Conservation (phyloP, 345 rosid species). For the Acer saccharum region DNA sequence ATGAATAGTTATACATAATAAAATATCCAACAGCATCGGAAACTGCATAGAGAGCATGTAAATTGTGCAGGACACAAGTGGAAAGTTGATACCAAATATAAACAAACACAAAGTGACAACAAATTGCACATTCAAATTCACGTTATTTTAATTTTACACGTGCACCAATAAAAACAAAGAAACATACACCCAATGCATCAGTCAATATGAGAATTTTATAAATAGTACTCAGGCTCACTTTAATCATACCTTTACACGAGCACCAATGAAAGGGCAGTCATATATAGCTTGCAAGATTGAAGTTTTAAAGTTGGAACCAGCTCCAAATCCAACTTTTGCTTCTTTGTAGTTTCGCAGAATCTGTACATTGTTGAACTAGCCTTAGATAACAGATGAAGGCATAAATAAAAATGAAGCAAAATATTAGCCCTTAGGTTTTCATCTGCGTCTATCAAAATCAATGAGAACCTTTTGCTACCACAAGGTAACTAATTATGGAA, state of each 20-base stretch:
- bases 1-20: not conserved
- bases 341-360: conserved; percentile 62
- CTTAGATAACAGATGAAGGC: conserved; percentile 17
- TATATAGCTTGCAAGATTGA: conserved; percentile 68
- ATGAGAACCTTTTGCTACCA: not conserved
- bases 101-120: not conserved
- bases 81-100: not conserved
- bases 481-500: conserved; percentile 2
- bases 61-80: not conserved
- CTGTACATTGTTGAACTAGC: conserved; percentile 42
- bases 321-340: conserved; percentile 94
- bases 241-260: conserved; percentile 61
- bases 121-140: not conserved
- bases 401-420: not conserved
- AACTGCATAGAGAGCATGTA: not conserved
- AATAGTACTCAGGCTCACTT: conserved; percentile 6
- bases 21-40: not conserved
- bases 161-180: not conserved
- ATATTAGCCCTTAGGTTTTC: not conserved
- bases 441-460: not conserved
- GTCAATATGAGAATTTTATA: not conserved
- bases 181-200: conserved; percentile 1
- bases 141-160: conserved; percentile 1
- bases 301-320: conserved; percentile 59
- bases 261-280: conserved; percentile 83